These are phyloP conservation scores for Marasmius sp. DNA, from an alignment of 1,284 basidiomycete genomes.

Conservation along the genomic window DNA sequence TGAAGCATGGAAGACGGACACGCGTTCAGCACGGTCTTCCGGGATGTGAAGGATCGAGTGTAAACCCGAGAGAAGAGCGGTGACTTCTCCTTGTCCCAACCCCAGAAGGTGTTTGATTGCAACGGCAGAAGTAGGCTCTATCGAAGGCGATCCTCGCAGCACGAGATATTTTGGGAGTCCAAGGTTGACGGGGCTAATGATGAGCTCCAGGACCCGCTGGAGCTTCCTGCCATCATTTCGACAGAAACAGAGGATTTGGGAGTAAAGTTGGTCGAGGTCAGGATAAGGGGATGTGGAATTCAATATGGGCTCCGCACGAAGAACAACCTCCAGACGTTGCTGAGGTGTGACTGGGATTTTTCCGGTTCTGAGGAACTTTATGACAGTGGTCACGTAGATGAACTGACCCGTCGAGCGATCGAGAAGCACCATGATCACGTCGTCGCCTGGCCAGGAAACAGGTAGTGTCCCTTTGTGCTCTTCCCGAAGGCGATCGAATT, in stretches of 20 bases:
- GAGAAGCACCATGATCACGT: neutral
- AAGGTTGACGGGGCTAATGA: neutral
- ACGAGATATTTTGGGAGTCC: neutral
- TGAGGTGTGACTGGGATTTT: neutral
- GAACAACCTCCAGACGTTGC: neutral
- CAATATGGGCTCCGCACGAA: neutral
- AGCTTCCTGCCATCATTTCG: neutral
- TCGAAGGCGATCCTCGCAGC: neutral
- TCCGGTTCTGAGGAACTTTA: neutral
- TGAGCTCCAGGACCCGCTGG: neutral
- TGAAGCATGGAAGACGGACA: neutral
- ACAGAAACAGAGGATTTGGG: neutral
- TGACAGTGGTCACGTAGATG: neutral
- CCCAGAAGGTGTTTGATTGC: neutral
- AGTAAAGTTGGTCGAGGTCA: neutral
- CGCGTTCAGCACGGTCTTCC: neutral
- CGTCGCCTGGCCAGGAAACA: neutral
- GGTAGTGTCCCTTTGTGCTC: neutral
- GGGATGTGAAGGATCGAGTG: neutral
- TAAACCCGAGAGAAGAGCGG: neutral
- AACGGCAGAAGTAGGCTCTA: no score
- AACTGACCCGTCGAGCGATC: neutral
- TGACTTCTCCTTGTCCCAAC: neutral
- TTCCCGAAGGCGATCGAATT: neutral
- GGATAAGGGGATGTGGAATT: neutral